Base-by-base conservation (phyloP, 2,329 filamentous ascomycete species). In the Teratosphaeria zuluensis region DNA sequence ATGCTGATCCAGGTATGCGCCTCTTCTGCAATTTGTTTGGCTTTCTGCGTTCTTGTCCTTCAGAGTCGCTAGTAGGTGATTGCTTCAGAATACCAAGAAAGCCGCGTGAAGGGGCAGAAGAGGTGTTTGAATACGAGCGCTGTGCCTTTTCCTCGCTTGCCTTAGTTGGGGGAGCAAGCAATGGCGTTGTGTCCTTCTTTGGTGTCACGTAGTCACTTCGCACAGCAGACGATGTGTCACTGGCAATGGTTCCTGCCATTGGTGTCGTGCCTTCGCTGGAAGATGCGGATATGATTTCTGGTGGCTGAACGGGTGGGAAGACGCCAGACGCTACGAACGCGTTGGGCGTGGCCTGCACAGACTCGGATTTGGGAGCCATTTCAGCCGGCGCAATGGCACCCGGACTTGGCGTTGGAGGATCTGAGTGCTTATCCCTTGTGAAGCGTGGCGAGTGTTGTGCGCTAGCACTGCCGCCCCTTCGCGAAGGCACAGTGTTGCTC, bases 1-100 rank as follows among this genome's bases (percentile, higher is more conserved):
- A 92, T 24, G 88, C 76, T 68, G 89, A 90, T 51, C 85, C 86
- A 0, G 89, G 86, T 58, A 88, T 78, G n/a, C 86, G 81, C 74
- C 90, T 96, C 78, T 97, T 97, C 73, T 87, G 88, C 56, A 99
- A 77, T 74, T 96, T 96, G 69, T 96, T 96, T 0, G 91, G 90
- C 70, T 87, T 87, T 53, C 89, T 83, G 42, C 42, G 42, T 48
- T 48, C 42, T 48, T 19, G 42, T 6, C 69, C 70, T 12, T 77
- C 73, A 8, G 69, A 69, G n/a, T 77, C 73, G 30, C 76, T 79
- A 14, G 81, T 80, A 0, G 87, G 84, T 2, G 88, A 86, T 63
- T 86, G 82, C 67, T 88, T 82, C 68, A 95, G 88, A 42, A 95
- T 76, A 66, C 78, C 83, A 56, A 87, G 80, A 58, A 95, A 70